Conservation (phyloP, 2,329 filamentous ascomycete genomes). For the Fusarium sp. region DNA sequence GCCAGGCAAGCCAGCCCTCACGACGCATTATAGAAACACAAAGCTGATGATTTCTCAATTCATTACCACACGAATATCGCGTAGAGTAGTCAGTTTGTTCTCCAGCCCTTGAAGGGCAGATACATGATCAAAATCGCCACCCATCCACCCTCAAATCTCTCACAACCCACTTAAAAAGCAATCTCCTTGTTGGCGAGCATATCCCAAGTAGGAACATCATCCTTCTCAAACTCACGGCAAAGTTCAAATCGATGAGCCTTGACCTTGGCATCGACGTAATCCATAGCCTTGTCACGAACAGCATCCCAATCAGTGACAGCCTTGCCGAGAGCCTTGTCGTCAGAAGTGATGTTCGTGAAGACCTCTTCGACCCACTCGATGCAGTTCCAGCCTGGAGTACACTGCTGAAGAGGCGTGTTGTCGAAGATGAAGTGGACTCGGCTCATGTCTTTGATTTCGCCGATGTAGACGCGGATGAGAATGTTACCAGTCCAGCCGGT, state of each 20-base stretch:
- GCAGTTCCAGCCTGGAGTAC: not conserved
- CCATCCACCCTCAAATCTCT: not conserved
- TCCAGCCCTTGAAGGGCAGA: not conserved
- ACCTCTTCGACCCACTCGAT: not conserved
- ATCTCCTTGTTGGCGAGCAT: not conserved
- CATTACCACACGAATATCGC: not conserved
- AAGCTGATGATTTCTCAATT: not conserved
- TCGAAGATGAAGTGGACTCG: not conserved
- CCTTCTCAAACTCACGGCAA: not conserved
- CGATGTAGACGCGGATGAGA: not conserved
- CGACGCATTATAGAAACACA: not conserved
- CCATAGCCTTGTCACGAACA: not conserved
- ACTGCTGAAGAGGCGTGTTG: not conserved
- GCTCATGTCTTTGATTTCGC: not conserved
- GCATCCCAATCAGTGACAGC: not conserved
- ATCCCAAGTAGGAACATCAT: not conserved
- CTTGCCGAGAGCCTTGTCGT: not conserved
- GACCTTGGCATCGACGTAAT: not conserved
- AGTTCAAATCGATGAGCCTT: not conserved
- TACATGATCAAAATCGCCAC: not conserved
- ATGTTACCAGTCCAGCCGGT: not conserved
- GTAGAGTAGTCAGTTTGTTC: not conserved
- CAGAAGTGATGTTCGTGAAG: not conserved
- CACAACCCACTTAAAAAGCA: not conserved
- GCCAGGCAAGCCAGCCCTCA: not conserved